Evolutionary conservation across 2,329 filamentous ascomycete genomes (phyloP), one percentile per base, ranked within the genome.

Genomic region (Teratosphaeria nubilosa): DNA sequence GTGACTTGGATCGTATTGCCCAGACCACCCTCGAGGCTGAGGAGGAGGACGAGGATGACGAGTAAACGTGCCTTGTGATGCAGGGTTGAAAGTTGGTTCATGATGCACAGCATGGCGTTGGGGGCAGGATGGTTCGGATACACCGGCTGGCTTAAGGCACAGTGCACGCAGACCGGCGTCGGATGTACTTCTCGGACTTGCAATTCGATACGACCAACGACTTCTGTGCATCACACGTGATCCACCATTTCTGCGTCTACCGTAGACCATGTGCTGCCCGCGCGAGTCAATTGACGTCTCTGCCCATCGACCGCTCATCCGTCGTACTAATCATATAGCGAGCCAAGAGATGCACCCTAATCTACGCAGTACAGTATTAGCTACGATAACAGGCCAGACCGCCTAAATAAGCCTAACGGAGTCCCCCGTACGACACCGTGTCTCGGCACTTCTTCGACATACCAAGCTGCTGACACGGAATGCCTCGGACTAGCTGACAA

Each of bases 1-100:
- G 94, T 84, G 94, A 99, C 88, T 85, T 99, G 84, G 94, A 97
- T 84, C 92, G 78, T 68, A 79, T 79, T 65, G 77, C 77, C 59
- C 75, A 77, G 73, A 78, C 76, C 66, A 78, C 76, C 52, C 72
- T 79, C 65, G 77, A 79, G 73, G 73, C 73, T 54, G 77, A 78
- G 69, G 76, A 79, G 70, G 76, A 78, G 69, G 76, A 78, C 53
- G 72, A 74, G 60, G 70, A 72, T 58, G 71, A 73, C 60, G 69
- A 73, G 56, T 56, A 59, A 32, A 41, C 24, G 25, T 32, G 3
- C 20, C 31, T 22, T 9, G 22, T 32, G n/a, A 32, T 30, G 51
- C 2, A 22, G 20, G 41, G 16, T 5, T 22, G 41, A 22, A 48
- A 24, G 41, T 48, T 16, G 20, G 25, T 32, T 53, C n/a, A 16